Percentiles rank a stretch among this genome's conserved stretches.
These are phyloP conservation scores for Fraxinus latifolia DNA, from an alignment of 305 asterid species.

Conservation along the genomic window DNA sequence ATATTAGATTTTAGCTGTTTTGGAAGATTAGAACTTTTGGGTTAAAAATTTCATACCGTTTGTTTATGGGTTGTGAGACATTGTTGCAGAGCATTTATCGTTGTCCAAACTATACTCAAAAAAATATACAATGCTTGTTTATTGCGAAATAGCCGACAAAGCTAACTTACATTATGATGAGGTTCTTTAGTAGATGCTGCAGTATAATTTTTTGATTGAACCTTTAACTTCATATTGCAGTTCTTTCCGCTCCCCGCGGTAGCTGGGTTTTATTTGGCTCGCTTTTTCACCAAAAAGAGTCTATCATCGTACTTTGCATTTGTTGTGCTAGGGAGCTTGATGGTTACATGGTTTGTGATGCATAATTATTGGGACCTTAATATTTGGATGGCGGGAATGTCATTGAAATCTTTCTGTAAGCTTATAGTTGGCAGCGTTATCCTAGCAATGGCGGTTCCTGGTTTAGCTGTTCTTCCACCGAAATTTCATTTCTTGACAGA, in stretches of 20 bases:
- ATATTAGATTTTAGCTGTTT: constrained; percentile 5
- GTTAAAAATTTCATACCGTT: constrained; percentile 9
- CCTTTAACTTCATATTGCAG: constrained; percentile 50
- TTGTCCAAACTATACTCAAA: background rate
- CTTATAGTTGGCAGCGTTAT: constrained; percentile 85
- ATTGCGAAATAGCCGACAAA: background rate
- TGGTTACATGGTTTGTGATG: constrained; percentile 95
- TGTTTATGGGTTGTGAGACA: background rate
- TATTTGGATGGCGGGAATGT: constrained; percentile 99
- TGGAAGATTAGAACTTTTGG: constrained; percentile 1
- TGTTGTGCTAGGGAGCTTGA: constrained; percentile 85
- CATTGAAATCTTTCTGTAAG: constrained; percentile 93
- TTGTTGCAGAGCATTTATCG: background rate
- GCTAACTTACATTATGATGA: constrained; percentile 19
- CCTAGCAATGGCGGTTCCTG: constrained; percentile 92
- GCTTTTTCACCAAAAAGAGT: constrained; percentile 89
- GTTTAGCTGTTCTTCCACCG: constrained; percentile 90
- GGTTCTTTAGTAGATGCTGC: constrained; percentile 8
- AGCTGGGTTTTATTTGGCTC: constrained; percentile 94
- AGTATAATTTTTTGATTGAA: constrained; percentile 20
- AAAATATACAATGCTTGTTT: background rate
- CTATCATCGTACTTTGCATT: constrained; percentile 78
- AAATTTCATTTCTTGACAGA: constrained; percentile 69
- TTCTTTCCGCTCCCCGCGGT: constrained; percentile 86
- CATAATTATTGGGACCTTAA: constrained; percentile 97